A percentile compares a stretch with the other conserved stretches of the same genome.
These are phyloP conservation scores for Trichoderma orchidacearum DNA, from an alignment of 495 filamentous ascomycete genomes.

Conservation along the genomic window DNA sequence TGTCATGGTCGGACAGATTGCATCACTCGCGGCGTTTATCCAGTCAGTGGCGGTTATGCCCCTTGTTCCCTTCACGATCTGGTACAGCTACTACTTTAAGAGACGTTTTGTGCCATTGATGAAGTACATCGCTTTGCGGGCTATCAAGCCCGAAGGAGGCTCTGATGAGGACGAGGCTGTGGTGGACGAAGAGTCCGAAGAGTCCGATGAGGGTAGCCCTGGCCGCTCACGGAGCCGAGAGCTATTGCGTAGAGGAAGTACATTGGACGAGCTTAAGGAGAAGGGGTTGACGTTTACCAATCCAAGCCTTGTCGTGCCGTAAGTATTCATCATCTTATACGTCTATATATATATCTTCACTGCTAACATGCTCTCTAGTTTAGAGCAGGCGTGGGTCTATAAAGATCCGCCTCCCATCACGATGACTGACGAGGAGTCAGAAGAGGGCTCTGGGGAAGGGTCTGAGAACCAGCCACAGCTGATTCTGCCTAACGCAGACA, in stretches of 20 bases:
- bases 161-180: constrained; percentile 20
- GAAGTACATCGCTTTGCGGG: constrained; percentile 81
- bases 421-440: constrained; percentile 6
- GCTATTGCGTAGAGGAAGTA: constrained; percentile 27
- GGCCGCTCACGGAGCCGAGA: constrained; percentile 6
- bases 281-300: constrained; percentile 56
- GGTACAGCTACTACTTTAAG: constrained; percentile 68
- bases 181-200: constrained; percentile 22
- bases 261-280: constrained; percentile 54
- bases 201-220: constrained; percentile 14
- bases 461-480: constrained; percentile 5
- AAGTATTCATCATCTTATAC: constrained; percentile 16
- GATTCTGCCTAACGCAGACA: constrained; percentile 14
- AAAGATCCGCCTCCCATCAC: constrained; percentile 29
- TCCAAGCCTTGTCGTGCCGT: constrained; percentile 55
- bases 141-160: constrained; percentile 45
- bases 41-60: constrained; percentile 61
- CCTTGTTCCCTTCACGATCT: constrained; percentile 62
- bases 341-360: neutral
- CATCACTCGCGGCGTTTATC: constrained; percentile 55
- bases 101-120: constrained; percentile 72
- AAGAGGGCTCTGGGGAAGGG: constrained; percentile 4
- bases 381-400: constrained; percentile 40
- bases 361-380: constrained; percentile 13
- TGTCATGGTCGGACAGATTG: constrained; percentile 78